Base-by-base conservation (phyloP, 208 protist species). In the Trypanosoma avium region DNA sequence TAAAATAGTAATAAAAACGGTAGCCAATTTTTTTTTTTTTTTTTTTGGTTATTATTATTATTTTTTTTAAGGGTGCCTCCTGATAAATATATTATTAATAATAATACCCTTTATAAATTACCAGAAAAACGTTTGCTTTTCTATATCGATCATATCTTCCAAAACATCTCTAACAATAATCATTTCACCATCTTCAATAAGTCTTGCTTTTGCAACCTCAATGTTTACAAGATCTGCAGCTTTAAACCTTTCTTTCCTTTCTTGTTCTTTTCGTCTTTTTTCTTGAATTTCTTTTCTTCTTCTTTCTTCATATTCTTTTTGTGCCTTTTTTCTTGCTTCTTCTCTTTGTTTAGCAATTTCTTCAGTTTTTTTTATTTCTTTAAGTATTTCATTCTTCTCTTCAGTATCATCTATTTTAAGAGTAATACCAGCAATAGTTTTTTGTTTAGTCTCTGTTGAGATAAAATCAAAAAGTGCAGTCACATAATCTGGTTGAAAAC, bases 121-220 rank as follows among this genome's bases (percentile, higher is more conserved):
- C 57, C 50, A 74, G 55, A 82, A 81, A 65, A 92, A 92, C 2
- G 83, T 61, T 33, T 84, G 67, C 47, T 87, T 92, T 68, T 95
- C 88, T 17, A 90, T 61, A 26, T 88, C 70, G 38, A 88, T 61
- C 0, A 69, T 67, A 8, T 84, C 79, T 32, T 54, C 61, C 7
- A 66, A 22, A n/a, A 89, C 83, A 17, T 79, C 74, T 27, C 88
- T 75, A 26, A 95, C 75, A 55, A 95, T 71, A 70, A 95, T 79
- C 64, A 89, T 78, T 29, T 92, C 85, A 30, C 82, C 84, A 69
- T 91, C 83, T 22, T 70, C 54, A 9, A 72, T 30, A 12, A 67
- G 30, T 46, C 66, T 73, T 43, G 71, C 42, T 43, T 50, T 65
- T 12, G 85, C 88, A 17, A 50, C n/a, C 9, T 62, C 45, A 22